Conservation (phyloP, 1,284 basidiomycete species). For the Lignosus rhinocerotis region DNA sequence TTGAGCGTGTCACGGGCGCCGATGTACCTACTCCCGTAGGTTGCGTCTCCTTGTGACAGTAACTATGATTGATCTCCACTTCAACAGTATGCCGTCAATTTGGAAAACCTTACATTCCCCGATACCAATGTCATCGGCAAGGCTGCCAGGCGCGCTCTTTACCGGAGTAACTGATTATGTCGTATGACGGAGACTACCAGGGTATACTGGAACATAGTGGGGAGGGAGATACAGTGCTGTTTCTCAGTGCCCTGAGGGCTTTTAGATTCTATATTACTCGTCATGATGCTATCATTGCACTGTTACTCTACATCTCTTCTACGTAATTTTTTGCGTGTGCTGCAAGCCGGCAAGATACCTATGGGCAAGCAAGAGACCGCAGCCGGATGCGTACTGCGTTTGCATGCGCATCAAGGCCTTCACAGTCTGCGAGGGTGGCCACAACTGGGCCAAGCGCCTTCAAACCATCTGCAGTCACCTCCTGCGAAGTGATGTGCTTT, state of each 20-base stretch:
- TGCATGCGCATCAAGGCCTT: slow-evolving; percentile 94
- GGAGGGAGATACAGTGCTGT: slow-evolving; percentile 24
- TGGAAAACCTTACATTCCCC: slow-evolving; percentile 91
- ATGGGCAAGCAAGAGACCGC: slow-evolving; percentile 25
- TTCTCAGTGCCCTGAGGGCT: slow-evolving; percentile 14
- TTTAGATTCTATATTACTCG: slow-evolving; percentile 30
- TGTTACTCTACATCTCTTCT: slow-evolving; percentile 27
- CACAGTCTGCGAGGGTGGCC: slow-evolving; percentile 89
- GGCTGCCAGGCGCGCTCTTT: slow-evolving; percentile 90
- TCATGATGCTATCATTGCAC: slow-evolving; percentile 29
- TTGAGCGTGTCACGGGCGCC: slow-evolving; percentile 97
- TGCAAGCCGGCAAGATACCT: slow-evolving; percentile 1
- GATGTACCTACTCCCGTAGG: slow-evolving; percentile 94
- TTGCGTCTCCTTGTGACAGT: slow-evolving; percentile 25
- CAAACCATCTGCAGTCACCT: slow-evolving; percentile 83
- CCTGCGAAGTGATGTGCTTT: slow-evolving; percentile 98
- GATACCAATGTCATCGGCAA: slow-evolving; percentile 85
- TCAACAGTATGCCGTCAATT: slow-evolving; percentile 80
- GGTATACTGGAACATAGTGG: slow-evolving; percentile 5
- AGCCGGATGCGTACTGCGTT: slow-evolving; percentile 81
- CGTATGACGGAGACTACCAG: neutral
- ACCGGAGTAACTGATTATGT: slow-evolving; percentile 71
- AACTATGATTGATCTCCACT: neutral
- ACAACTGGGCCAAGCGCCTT: slow-evolving; percentile 86
- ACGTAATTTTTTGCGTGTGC: slow-evolving; percentile 6